Base-by-base conservation (phyloP, 2,329 filamentous ascomycete species). In the Colletotrichum lindemuthianum region DNA sequence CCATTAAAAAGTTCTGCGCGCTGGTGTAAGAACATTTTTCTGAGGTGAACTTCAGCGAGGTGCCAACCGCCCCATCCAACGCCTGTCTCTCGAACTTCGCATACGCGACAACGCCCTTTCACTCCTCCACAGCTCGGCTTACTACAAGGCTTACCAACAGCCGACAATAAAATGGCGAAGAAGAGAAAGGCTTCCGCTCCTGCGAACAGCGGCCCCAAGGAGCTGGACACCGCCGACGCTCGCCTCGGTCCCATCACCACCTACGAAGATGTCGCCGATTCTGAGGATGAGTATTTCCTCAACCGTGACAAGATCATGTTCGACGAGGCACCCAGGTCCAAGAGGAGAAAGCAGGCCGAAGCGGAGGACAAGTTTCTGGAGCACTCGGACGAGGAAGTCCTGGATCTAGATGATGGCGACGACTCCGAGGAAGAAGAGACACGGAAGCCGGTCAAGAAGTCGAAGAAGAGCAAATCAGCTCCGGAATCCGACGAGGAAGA, bases 211-310 rank as follows among this genome's bases (percentile, higher is more conserved):
- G 86, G 84, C 3, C 85, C 86, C 4, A 82, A 81, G 66, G 86
- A 88, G 39, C 73, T 86, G 65, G 78, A 89, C 72, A 73, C 81
- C 51, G 78, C 80, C 37, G 88, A 89, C 67, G 86, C 89, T 40
- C 87, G 88, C 56, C 84, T 93, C 13, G 84, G 83, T 32, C 81
- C 81, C 24, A 81, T 89, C 71, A 82, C 77, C 50, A 89, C 87
- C 2, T 95, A 86, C 76, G 89, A 95, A 77, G 93, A 97, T 78
- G 90, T 99, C 70, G 92, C 94, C 69, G 90, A 97, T 75, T 96
- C 93, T 1, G 93, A 97, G 76, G 96, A 99, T 76, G 93, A 97
- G 75, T 97, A 97, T 76, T 92, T 95, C 72, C 83, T 94, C 65
- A 90, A 94, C 68, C 88, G 91, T 69, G 96, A 99, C 78, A 90